phyloP scores from a whole-genome alignment of 768 basidiomycete genomes.

The Boletus speciosus region DNA sequence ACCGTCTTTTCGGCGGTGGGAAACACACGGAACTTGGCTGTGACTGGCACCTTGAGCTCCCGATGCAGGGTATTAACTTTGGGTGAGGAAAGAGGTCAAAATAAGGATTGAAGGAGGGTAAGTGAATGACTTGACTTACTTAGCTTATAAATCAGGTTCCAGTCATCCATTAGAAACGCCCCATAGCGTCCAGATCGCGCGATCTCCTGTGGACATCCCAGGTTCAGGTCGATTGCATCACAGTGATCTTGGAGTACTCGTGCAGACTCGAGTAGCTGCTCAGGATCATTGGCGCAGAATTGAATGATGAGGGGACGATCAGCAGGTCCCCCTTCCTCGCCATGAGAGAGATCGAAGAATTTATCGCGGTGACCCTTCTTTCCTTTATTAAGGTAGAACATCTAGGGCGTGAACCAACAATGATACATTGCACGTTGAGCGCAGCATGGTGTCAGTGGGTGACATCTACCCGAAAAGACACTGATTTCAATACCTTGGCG shows the following conservation, averaged over 20 bases:
- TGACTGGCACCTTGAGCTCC: slow-evolving; percentile 87
- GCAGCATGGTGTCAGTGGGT: not conserved
- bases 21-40: slow-evolving; percentile 94
- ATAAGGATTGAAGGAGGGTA: not conserved
- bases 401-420: slow-evolving; percentile 34
- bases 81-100: not conserved
- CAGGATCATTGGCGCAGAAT: slow-evolving; percentile 90
- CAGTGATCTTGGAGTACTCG: slow-evolving; percentile 71
- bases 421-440: not conserved
- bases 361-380: slow-evolving; percentile 51
- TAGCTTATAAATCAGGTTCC: slow-evolving; percentile 80
- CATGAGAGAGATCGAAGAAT: slow-evolving; percentile 63
- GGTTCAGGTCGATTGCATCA: slow-evolving; percentile 93
- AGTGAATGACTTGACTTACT: slow-evolving; percentile 43
- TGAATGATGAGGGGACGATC: slow-evolving; percentile 90
- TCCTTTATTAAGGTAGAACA: slow-evolving; percentile 46
- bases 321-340: slow-evolving; percentile 74
- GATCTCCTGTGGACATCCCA: slow-evolving; percentile 95
- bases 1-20: slow-evolving; percentile 83
- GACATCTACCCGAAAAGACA: not conserved
- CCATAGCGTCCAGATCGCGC: slow-evolving; percentile 86
- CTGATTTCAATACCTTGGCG: slow-evolving; percentile 56
- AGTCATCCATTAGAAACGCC: slow-evolving; percentile 90
- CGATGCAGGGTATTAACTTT: slow-evolving; percentile 82
- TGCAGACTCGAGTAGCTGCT: slow-evolving; percentile 74